phyloP scores from a whole-genome alignment of 2,329 filamentous ascomycete species.

The Calonectria leucothoes region DNA sequence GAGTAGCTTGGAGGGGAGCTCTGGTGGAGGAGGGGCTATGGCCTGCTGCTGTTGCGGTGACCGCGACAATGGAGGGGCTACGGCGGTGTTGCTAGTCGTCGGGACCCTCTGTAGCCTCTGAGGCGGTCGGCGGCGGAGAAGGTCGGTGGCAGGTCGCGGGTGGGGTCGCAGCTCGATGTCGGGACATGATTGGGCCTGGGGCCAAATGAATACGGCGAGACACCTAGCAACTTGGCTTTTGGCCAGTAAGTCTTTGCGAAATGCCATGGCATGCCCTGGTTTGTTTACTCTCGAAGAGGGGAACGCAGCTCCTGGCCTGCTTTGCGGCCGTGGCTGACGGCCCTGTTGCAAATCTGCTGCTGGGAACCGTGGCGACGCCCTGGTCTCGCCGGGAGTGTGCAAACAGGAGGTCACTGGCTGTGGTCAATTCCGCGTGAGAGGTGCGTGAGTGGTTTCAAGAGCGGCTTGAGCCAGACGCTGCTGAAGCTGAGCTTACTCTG shows the following conservation, averaged over 20 bases:
- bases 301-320: neutral
- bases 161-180: constrained; percentile 5
- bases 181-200: constrained; percentile 17
- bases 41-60: constrained; percentile 43
- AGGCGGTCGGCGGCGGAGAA: constrained; percentile 16
- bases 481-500: neutral
- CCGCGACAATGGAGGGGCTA: constrained; percentile 46
- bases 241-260: constrained; percentile 3
- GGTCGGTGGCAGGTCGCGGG: constrained; percentile 6
- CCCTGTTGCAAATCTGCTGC: neutral
- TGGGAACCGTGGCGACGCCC: neutral
- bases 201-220: constrained; percentile 13
- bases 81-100: constrained; percentile 33
- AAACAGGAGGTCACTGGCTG: neutral
- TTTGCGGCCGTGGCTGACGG: constrained; percentile 4
- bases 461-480: neutral
- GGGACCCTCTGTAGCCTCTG: constrained; percentile 11
- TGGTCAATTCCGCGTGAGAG: neutral
- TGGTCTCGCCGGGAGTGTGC: neutral
- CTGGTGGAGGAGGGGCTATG: constrained; percentile 36
- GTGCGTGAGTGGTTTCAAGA: neutral
- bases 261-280: constrained; percentile 17
- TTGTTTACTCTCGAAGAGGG: constrained; percentile 13
- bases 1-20: constrained; percentile 36
- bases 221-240: neutral